These are phyloP conservation scores for Xenoacremonium recifei DNA, from an alignment of 2,329 filamentous ascomycete species.

Conservation along the genomic window DNA sequence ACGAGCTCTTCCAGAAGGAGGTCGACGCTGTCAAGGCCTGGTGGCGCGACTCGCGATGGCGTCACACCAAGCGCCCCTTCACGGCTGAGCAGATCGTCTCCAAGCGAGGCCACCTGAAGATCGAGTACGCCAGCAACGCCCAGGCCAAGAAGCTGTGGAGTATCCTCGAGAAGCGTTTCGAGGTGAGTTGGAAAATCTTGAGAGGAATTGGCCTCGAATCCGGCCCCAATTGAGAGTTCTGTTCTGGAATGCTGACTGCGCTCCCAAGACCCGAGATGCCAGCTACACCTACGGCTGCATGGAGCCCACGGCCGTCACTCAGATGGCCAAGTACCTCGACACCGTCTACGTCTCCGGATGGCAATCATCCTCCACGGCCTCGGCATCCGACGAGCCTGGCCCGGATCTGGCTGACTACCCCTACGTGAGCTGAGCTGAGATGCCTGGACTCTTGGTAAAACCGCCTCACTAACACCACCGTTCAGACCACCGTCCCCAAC, in stretches of 20 bases:
- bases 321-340: conserved; percentile 99
- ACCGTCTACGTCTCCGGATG: conserved; percentile 98
- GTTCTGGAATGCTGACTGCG: conserved; percentile 2
- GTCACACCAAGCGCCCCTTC: conserved; percentile 87
- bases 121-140: conserved; percentile 86
- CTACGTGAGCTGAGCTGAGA: conserved; percentile 56
- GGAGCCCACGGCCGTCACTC: conserved; percentile 96
- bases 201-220: not conserved
- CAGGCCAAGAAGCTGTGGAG: conserved; percentile 94
- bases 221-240: too few species aligned
- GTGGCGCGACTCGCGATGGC: conserved; percentile 93
- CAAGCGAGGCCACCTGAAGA: conserved; percentile 87
- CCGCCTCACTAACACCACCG: conserved; percentile 39
- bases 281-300: conserved; percentile 97
- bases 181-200: conserved; percentile 52
- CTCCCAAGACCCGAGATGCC: conserved; percentile 68
- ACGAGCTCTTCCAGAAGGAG: conserved; percentile 73
- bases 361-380: conserved; percentile 97
- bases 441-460: not conserved
- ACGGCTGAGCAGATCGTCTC: conserved; percentile 96
- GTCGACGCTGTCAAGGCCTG: conserved; percentile 87
- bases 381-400: conserved; percentile 90
- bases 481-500: conserved; percentile 91
- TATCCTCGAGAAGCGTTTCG: conserved; percentile 82
- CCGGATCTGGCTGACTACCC: conserved; percentile 98